A percentile compares a stretch with the other conserved stretches of the same genome.
Conservation (phyloP, 345 rosid genomes). For the Citrus cavaleriei region DNA sequence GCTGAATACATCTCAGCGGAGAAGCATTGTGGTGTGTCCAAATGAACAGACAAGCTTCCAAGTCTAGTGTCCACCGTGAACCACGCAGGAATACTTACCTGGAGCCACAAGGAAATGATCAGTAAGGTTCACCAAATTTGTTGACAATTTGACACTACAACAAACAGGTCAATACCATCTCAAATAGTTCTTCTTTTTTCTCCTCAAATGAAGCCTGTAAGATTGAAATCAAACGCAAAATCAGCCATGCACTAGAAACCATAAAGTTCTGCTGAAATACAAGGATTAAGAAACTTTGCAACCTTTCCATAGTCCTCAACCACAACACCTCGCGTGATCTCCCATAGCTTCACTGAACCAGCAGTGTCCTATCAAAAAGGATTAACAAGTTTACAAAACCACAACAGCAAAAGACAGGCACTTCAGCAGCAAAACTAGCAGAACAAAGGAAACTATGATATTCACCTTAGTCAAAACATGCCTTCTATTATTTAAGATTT, state of each 20-base stretch:
- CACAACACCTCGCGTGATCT: conserved; percentile 80
- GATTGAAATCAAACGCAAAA: conserved; percentile 11
- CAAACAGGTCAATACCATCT: conserved; percentile 58
- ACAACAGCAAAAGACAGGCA: not conserved
- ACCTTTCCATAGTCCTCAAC: conserved; percentile 95
- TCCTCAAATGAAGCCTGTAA: conserved; percentile 82
- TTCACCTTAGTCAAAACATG: conserved; percentile 95
- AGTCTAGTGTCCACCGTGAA: conserved; percentile 91
- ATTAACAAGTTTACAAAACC: conserved; percentile 17
- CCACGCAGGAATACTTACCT: conserved; percentile 99
- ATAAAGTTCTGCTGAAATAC: not conserved
- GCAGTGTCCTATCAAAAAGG: conserved; percentile 65
- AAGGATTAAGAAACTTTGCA: not conserved
- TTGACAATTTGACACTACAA: not conserved
- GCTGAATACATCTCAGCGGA: conserved; percentile 98
- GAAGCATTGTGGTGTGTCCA: conserved; percentile 98
- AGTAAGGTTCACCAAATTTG: conserved; percentile 13
- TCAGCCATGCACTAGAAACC: not conserved
- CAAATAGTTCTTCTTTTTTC: conserved; percentile 87
- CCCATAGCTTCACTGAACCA: conserved; percentile 96
- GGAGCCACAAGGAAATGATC: conserved; percentile 17
- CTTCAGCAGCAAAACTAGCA: conserved; percentile 7
- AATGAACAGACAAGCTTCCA: conserved; percentile 91
- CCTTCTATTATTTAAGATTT: conserved; percentile 88
- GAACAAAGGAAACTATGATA: conserved; percentile 4